phyloP scores from a whole-genome alignment of 2,329 filamentous ascomycete genomes.

The Xylaria sp. region DNA sequence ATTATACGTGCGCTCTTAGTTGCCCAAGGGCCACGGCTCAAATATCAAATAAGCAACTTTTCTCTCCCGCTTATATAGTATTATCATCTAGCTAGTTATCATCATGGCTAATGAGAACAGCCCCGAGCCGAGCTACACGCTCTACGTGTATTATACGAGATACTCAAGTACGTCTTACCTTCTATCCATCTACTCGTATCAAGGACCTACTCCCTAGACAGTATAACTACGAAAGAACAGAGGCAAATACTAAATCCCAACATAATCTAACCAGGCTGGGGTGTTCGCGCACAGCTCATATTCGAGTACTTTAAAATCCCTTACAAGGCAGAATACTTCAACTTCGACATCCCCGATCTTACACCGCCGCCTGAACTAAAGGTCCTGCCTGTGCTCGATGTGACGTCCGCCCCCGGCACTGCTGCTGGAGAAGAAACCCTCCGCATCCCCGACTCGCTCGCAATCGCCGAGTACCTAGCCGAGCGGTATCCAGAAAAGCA shows the following conservation, averaged over 20 bases:
- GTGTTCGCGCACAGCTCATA: constrained; percentile 48
- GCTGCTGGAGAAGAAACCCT: constrained; percentile 51
- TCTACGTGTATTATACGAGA: constrained; percentile 41
- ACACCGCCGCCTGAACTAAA: constrained; percentile 50
- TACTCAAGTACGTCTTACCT: constrained; percentile 41
- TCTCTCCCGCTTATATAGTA: not conserved
- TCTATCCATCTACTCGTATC: too few relatives aligned
- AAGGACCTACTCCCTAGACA: not conserved
- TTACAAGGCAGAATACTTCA: constrained; percentile 54
- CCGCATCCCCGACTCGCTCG: constrained; percentile 58
- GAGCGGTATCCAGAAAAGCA: constrained; percentile 51
- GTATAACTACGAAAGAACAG: not conserved
- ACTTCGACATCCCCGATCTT: constrained; percentile 46
- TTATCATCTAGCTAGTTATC: not conserved
- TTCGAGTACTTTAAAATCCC: constrained; percentile 56
- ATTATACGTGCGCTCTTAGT: not conserved
- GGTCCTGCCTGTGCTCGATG: constrained; percentile 54
- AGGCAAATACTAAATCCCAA: constrained; percentile 18
- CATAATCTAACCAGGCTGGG: constrained; percentile 38
- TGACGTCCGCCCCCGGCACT: constrained; percentile 39
- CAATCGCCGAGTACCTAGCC: constrained; percentile 60
- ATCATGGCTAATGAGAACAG: constrained; percentile 34
- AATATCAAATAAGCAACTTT: not conserved
- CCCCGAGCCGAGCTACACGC: constrained; percentile 28
- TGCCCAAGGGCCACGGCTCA: not conserved